phyloP scores from a whole-genome alignment of 2,329 filamentous ascomycete genomes.

The Xylaria sp. region DNA sequence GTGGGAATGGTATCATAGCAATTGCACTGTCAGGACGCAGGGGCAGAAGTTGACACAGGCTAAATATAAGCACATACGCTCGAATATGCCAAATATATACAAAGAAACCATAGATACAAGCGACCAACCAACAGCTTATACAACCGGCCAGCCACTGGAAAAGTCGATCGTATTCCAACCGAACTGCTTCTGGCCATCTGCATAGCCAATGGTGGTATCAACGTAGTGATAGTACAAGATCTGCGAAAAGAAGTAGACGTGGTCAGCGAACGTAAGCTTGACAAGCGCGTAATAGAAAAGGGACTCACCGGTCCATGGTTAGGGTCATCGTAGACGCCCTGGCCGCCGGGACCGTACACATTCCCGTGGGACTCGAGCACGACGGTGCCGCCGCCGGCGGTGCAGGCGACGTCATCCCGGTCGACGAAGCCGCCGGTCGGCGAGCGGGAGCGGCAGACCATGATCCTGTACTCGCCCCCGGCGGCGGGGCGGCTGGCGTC shows the following conservation, averaged over 20 bases:
- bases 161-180: constrained; percentile 55
- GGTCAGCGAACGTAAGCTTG: background rate
- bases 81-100: background rate
- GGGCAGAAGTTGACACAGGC: background rate
- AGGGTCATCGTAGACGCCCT: constrained; percentile 46
- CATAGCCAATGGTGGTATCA: constrained; percentile 39
- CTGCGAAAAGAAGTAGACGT: constrained; percentile 12
- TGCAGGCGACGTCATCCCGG: constrained; percentile 28
- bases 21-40: background rate
- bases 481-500: constrained; percentile 50
- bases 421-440: constrained; percentile 52
- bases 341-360: constrained; percentile 68
- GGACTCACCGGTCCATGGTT: constrained; percentile 34
- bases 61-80: background rate
- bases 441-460: constrained; percentile 58
- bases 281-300: background rate
- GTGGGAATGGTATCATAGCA: no score
- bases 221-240: constrained; percentile 52
- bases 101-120: background rate
- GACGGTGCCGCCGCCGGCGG: constrained; percentile 56
- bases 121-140: constrained; percentile 17
- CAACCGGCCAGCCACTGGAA: constrained; percentile 51
- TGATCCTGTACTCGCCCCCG: constrained; percentile 64
- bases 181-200: constrained; percentile 50
- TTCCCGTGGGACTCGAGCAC: constrained; percentile 62